Percentiles rank a stretch among this genome's conserved stretches.
Conservation (phyloP, 2,329 filamentous ascomycete species). For the Cytospora paraplurivora region DNA sequence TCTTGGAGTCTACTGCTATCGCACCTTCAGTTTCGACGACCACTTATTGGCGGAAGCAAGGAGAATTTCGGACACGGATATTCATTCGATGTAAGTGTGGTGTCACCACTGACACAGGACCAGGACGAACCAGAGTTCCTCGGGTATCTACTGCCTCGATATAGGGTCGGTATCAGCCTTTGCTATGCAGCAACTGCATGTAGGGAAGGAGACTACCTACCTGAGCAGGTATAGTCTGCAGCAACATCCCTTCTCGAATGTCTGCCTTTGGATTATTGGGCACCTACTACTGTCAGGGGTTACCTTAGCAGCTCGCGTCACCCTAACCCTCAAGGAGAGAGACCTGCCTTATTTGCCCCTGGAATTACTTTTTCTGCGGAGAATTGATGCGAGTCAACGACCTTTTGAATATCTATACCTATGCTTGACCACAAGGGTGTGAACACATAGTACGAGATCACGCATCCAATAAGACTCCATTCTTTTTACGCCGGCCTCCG, state of each 20-base stretch:
- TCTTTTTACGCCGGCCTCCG: not conserved
- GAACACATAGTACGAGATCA: not conserved
- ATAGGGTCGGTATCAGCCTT: not conserved
- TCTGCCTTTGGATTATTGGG: too few relatives aligned
- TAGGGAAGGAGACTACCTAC: not conserved
- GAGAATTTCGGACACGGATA: not conserved
- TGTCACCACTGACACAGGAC: not conserved
- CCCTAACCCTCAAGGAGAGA: too few relatives aligned
- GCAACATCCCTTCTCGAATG: too few relatives aligned
- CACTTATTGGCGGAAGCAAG: not conserved
- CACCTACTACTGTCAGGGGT: too few relatives aligned
- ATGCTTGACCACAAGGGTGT: not conserved
- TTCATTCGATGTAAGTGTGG: not conserved
- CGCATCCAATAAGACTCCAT: not conserved
- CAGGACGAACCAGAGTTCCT: not conserved
- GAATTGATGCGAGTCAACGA: too few relatives aligned
- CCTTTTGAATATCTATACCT: too few relatives aligned
- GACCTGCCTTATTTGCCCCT: too few relatives aligned
- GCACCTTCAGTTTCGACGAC: not conserved
- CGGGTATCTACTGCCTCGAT: not conserved
- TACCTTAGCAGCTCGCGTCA: too few relatives aligned
- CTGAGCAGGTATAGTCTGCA: too few relatives aligned
- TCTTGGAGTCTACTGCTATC: not conserved
- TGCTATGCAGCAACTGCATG: not conserved
- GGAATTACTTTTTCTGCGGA: too few relatives aligned